Evolutionary conservation across 192 early-diverging fungal species (phyloP).

Genomic region (Jimgerdemannia lactiflua): DNA sequence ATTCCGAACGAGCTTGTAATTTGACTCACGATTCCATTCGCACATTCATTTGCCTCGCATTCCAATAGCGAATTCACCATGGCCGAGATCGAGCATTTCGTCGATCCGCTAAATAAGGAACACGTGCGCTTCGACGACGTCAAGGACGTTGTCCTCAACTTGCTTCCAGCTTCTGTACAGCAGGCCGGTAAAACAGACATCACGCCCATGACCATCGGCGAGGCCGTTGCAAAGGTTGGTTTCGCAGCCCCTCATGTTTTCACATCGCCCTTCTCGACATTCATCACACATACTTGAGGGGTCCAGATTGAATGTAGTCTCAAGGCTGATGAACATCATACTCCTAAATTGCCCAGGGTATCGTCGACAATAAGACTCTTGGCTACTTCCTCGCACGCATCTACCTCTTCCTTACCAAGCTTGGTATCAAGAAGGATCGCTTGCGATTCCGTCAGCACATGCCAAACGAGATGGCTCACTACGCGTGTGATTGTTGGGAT

Average conservation of each 20-base stretch:
- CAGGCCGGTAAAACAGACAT: conserved; percentile 69
- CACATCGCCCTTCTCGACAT: too few relatives aligned
- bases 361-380: conserved; percentile 96
- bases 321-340: too few relatives aligned
- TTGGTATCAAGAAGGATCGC: conserved; percentile 85
- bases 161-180: conserved; percentile 80
- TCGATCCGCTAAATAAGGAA: conserved; percentile 90
- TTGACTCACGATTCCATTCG: too few relatives aligned
- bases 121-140: conserved; percentile 91
- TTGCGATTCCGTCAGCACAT: conserved; percentile 99
- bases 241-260: too few relatives aligned
- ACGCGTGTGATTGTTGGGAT: conserved; percentile 98
- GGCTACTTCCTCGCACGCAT: conserved; percentile 98
- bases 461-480: conserved; percentile 99
- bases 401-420: conserved; percentile 82
- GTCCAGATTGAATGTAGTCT: too few relatives aligned
- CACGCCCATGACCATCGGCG: conserved; percentile 77
- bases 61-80: conserved; percentile 90
- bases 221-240: conserved; percentile 77
- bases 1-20: not conserved
- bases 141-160: conserved; percentile 67
- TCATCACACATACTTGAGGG: too few relatives aligned
- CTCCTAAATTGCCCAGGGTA: conserved; percentile 45
- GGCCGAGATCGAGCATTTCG: conserved; percentile 99
- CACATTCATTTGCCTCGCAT: too few relatives aligned